phyloP scores from a whole-genome alignment of 169 alveolate species.

The Condylostoma magnum region DNA sequence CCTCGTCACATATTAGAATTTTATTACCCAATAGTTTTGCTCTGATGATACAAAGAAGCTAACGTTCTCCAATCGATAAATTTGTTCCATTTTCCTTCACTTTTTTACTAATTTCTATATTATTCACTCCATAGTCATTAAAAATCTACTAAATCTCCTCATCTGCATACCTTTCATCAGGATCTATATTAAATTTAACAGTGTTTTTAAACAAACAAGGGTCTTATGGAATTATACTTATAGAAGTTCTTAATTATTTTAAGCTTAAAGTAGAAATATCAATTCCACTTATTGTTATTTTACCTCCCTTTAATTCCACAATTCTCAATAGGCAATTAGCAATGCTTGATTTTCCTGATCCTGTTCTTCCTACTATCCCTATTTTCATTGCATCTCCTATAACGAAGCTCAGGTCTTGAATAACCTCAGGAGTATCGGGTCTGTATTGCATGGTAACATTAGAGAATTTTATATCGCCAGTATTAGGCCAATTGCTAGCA shows the following conservation, averaged over 20 bases:
- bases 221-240: conserved; percentile 83
- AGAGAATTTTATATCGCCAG: background rate
- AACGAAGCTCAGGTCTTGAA: conserved; percentile 57
- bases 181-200: conserved; percentile 77
- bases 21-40: conserved; percentile 37
- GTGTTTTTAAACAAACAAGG: conserved; percentile 78
- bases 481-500: background rate
- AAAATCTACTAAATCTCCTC: conserved; percentile 33
- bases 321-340: conserved; percentile 68
- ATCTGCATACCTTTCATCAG: conserved; percentile 49
- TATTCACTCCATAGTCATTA: conserved; percentile 36
- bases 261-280: conserved; percentile 42
- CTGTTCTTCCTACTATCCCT: conserved; percentile 91
- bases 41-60: conserved; percentile 68
- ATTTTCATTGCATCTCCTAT: conserved; percentile 65
- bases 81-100: conserved; percentile 45
- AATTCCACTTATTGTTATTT: conserved; percentile 44
- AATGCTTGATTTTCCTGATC: conserved; percentile 89
- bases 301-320: conserved; percentile 38
- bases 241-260: conserved; percentile 37
- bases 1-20: conserved; percentile 81
- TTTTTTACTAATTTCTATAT: conserved; percentile 35
- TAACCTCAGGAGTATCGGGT: conserved; percentile 36
- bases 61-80: conserved; percentile 78
- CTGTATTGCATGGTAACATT: conserved; percentile 20